Percentiles rank a stretch among this genome's conserved stretches.
These are phyloP conservation scores for Sarocladiaceae sp. DNA, from an alignment of 2,329 filamentous ascomycete genomes.

Conservation along the genomic window DNA sequence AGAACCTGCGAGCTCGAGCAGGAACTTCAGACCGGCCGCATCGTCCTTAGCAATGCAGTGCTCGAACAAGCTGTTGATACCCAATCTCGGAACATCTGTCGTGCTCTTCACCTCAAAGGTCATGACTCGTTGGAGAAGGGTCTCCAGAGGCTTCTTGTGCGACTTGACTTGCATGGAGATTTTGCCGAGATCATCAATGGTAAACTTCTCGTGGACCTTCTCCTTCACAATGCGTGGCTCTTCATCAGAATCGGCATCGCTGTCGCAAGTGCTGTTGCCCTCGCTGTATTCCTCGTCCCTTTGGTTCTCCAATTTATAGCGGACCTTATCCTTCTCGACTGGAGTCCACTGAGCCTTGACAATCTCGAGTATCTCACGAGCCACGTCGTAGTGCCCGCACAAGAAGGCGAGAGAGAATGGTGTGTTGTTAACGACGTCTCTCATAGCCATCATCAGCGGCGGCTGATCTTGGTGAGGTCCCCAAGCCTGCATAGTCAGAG, in stretches of 20 bases:
- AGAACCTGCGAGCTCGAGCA: conserved; percentile 50
- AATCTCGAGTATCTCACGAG: conserved; percentile 66
- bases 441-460: conserved; percentile 61
- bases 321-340: conserved; percentile 44
- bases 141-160: conserved; percentile 45
- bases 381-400: conserved; percentile 59
- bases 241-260: conserved; percentile 31
- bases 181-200: conserved; percentile 71
- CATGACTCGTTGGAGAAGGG: conserved; percentile 41
- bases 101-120: conserved; percentile 26
- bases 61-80: conserved; percentile 26
- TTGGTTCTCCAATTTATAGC: conserved; percentile 39
- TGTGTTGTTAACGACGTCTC: conserved; percentile 44
- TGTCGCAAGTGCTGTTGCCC: conserved; percentile 23
- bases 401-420: conserved; percentile 68
- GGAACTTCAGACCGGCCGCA: conserved; percentile 44
- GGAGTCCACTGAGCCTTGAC: conserved; percentile 63
- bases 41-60: conserved; percentile 52
- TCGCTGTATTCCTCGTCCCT: conserved; percentile 31
- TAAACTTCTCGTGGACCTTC: conserved; percentile 63
- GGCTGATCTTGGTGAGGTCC: conserved; percentile 45
- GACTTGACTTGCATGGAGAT: conserved; percentile 66
- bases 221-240: conserved; percentile 45
- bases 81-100: conserved; percentile 11
- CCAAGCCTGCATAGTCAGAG: conserved; percentile 58